Base-by-base conservation (phyloP, 352 stramenopile genomes). In the Globisporangium paddicum region DNA sequence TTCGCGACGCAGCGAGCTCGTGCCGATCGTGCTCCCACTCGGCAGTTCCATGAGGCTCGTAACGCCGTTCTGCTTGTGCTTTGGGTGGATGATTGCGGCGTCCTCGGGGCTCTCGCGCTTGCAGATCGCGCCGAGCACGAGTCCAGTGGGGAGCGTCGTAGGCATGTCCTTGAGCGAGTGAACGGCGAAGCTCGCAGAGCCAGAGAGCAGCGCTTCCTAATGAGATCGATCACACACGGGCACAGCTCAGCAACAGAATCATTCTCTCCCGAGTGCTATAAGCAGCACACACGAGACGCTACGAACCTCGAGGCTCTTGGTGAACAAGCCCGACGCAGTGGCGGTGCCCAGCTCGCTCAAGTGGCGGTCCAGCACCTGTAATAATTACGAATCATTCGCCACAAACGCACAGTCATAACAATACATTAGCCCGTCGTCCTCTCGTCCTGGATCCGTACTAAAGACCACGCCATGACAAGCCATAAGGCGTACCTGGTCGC, bases 81-180 rank as follows among this genome's bases (percentile, higher is more conserved):
- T 91, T 14, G 86, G 80, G 67, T 95, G 83, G 44, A 96, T 82
- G 23, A 96, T 79, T 7, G 78, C 79, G 0, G 81, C 84, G 63
- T 96, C 87, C 47, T 92, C 77, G 6, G 87, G 86, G 54, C 79
- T 91, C 63, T 93, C 85, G 23, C 87, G 84, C 66, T 93, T 85
- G 50, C 73, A 86, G 58, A 96, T 93, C 19, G 79, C 85, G 34
- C 66, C 86, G 25, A 96, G 73, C 50, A 94, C 74, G 35, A 96
- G 82, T 8, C 84, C 86, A 8, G 77, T 45, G 0, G 87, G 87
- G 11, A 96, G 75, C 38, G 67, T 79, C 55, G 86, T 96, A 6
- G 87, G 86, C 86, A 96, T 95, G 55, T 96, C 87, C 62, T 96
- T 96, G 14, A 96, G 71, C 34, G 82, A 96, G 67, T 96, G 87